A percentile compares a stretch with the other conserved stretches of the same genome.
These are phyloP conservation scores for Epichloe hybrida DNA, from an alignment of 2,329 filamentous ascomycete genomes.

Conservation along the genomic window DNA sequence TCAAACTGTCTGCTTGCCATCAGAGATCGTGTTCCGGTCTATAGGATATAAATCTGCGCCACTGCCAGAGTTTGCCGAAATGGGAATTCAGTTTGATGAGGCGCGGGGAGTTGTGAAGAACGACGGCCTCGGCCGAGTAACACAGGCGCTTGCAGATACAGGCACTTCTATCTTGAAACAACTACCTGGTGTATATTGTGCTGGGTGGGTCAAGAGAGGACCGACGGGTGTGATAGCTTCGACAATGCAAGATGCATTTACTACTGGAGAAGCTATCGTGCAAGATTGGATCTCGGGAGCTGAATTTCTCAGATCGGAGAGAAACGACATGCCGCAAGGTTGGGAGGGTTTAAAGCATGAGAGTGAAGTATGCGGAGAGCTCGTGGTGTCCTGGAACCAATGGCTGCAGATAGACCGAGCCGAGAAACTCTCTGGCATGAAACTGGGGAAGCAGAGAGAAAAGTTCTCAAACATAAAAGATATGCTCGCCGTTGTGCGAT, in stretches of 20 bases:
- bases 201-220: slow-evolving; percentile 91
- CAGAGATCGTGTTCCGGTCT: slow-evolving; percentile 74
- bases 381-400: slow-evolving; percentile 65
- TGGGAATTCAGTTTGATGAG: slow-evolving; percentile 68
- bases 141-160: slow-evolving; percentile 17
- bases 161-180: slow-evolving; percentile 23
- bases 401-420: slow-evolving; percentile 74
- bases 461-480: slow-evolving; percentile 45
- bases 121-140: slow-evolving; percentile 63
- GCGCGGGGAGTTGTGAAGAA: slow-evolving; percentile 66
- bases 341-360: slow-evolving; percentile 66
- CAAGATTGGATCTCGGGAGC: slow-evolving; percentile 52
- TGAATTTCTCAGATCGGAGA: slow-evolving; percentile 23
- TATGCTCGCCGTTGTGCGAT: slow-evolving; percentile 41
- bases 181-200: slow-evolving; percentile 69
- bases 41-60: slow-evolving; percentile 83
- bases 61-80: slow-evolving; percentile 57
- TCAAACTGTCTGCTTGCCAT: slow-evolving; percentile 39
- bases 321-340: slow-evolving; percentile 28
- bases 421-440: slow-evolving; percentile 54
- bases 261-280: slow-evolving; percentile 70
- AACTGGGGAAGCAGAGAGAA: slow-evolving; percentile 64
- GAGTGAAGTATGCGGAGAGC: slow-evolving; percentile 37
- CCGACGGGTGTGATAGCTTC: slow-evolving; percentile 92
- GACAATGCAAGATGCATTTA: slow-evolving; percentile 91